Base-by-base conservation (phyloP, 2,329 filamentous ascomycete species). In the Aspergillus tamarii region DNA sequence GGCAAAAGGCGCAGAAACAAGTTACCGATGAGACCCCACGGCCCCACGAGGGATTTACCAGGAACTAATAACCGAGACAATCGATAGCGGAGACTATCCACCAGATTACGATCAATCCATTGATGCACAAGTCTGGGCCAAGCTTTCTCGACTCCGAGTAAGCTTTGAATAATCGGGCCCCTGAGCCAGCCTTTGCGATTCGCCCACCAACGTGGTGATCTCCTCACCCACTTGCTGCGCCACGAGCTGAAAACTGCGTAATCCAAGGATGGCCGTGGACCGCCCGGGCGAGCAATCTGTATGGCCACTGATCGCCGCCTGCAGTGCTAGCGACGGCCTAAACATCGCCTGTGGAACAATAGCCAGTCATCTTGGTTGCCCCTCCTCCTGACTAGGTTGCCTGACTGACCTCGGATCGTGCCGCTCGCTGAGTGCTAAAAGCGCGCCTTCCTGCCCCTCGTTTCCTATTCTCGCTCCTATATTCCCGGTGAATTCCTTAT, bases 131-230 rank as follows among this genome's bases (percentile, higher is more conserved):
- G 57, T 36, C 60, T 46, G 50, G 55, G 66, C 63, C 60, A 70
- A 70, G 68, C 68, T 70, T 70, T 69, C 63, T 62, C 64, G 16
- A 41, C 16, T 9, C 16, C 16, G 39, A 41, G 39, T 41, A 70
- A 70, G 68, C 68, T 67, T 69, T 66, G 55, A 60, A 56, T 59
- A 39, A 34, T 60, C n/a, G 28, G 34, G 16, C 43, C 36, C 57
- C 57, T 59, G 34, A 54, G 43, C 23, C n/a, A 36, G 32, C n/a
- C 39, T 32, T 55, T 48, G 39, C 62, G 30, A 65, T 66, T 67
- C 63, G 64, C 61, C 57, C 59, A 32, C 28, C 59, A 46, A 46
- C 26, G 21, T 57, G 59, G 36, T 39, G 30, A 41, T 50, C 50
- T 61, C 59, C 50, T 61, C 59, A 41, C 30, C 41, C 21, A 32